A percentile compares a stretch with the other conserved stretches of the same genome.
Conservation (phyloP, 345 rosid genomes). For the Noccaea bulbosa region DNA sequence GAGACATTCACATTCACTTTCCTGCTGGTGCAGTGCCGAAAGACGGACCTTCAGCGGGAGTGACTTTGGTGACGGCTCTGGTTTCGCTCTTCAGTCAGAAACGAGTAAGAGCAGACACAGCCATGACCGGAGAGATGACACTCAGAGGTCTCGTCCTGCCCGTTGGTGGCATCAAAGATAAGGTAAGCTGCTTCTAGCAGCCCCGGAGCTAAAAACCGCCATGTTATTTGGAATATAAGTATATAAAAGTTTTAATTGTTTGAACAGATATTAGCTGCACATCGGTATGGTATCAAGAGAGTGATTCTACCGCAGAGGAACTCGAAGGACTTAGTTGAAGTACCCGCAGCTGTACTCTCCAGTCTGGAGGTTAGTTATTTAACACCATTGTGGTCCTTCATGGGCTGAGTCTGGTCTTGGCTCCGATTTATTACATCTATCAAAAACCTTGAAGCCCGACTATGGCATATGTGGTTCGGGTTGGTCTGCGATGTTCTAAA, state of each 20-base stretch:
- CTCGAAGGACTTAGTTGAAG: slow-evolving; percentile 92
- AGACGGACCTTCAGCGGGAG: slow-evolving; percentile 99
- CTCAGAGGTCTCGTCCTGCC: slow-evolving; percentile 96
- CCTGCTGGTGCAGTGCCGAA: slow-evolving; percentile 98
- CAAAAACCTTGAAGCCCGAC: not conserved
- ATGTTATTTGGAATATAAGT: too few species aligned
- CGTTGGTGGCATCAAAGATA: slow-evolving; percentile 97
- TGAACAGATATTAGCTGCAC: slow-evolving; percentile 93
- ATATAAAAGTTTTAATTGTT: not conserved
- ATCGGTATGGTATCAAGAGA: slow-evolving; percentile 86
- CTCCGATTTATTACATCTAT: not conserved
- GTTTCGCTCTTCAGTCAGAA: slow-evolving; percentile 86
- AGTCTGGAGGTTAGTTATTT: slow-evolving; percentile 75
- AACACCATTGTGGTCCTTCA: not conserved
- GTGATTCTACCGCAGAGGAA: slow-evolving; percentile 96
- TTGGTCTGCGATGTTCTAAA: not conserved
- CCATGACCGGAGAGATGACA: slow-evolving; percentile 99
- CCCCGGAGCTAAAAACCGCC: not conserved
- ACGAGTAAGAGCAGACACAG: slow-evolving; percentile 94
- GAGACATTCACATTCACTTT: slow-evolving; percentile 96
- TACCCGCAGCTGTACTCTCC: slow-evolving; percentile 81
- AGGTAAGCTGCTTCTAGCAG: slow-evolving; percentile 54
- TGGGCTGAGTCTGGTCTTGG: not conserved
- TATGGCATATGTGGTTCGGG: not conserved
- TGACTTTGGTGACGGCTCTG: slow-evolving; percentile 92